Evolutionary conservation across 768 basidiomycete genomes (phyloP).

Genomic region (Mycena alexandri): DNA sequence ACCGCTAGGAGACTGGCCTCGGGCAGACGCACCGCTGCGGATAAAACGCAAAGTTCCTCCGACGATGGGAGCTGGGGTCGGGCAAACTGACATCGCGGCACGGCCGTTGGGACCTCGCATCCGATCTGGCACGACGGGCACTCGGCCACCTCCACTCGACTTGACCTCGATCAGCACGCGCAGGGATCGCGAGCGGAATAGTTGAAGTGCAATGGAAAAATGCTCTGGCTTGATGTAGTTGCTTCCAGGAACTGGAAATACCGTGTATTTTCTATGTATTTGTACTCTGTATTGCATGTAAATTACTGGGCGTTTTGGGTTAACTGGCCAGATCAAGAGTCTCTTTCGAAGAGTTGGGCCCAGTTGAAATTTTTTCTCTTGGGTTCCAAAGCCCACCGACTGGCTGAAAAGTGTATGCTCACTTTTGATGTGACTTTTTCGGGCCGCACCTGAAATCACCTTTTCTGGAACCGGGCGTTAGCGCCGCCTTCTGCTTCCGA

Average conservation of each 20-base stretch:
- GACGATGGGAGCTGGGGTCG: background rate
- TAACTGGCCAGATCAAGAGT: too few relatives aligned
- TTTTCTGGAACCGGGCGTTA: background rate
- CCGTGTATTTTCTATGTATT: slow-evolving; percentile 34
- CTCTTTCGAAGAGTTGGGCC: too few relatives aligned
- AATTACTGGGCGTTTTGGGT: background rate
- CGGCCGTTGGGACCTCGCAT: slow-evolving; percentile 34
- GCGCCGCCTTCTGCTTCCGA: too few relatives aligned
- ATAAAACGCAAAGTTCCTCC: slow-evolving; percentile 30
- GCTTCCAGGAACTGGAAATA: slow-evolving; percentile 16
- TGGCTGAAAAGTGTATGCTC: too few relatives aligned
- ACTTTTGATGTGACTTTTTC: background rate
- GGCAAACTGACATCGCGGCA: background rate
- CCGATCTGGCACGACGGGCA: slow-evolving; percentile 9
- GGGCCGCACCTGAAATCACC: background rate
- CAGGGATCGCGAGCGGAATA: slow-evolving; percentile 22
- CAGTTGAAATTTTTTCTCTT: too few relatives aligned
- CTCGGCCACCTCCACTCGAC: slow-evolving; percentile 22
- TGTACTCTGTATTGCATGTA: slow-evolving; percentile 20
- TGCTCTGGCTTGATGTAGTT: slow-evolving; percentile 1
- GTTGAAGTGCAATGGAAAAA: background rate
- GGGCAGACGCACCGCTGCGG: slow-evolving; percentile 33
- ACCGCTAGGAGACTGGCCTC: slow-evolving; percentile 35
- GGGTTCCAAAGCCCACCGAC: too few relatives aligned
- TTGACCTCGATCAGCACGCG: slow-evolving; percentile 10